Base-by-base conservation (phyloP, 2,329 filamentous ascomycete species). In the Stachybotrys chlorohalonatus region DNA sequence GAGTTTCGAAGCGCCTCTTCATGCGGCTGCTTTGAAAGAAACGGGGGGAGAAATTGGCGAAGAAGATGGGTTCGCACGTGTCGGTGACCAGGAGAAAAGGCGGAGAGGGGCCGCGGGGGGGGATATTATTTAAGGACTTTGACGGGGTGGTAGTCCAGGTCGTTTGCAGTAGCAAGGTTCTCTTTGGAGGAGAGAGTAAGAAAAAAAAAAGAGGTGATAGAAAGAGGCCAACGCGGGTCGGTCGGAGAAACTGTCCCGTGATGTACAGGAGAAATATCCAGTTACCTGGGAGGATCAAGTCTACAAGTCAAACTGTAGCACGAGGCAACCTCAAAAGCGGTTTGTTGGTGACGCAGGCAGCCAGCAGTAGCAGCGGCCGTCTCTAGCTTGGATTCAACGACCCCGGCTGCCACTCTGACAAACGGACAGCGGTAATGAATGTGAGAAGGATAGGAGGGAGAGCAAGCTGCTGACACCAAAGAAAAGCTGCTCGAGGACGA, bases 1-100 rank as follows among this genome's bases (percentile, higher is more conserved):
- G 67, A 68, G 66, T 64, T 61, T 62, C 57, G 54, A 59, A 58
- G 57, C 60, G 64, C 63, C 59, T 69, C 66, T 67, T 69, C 70
- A 72, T 72, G 67, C 69, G 69, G 66, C 59, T 63, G 61, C 60
- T 58, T 59, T 54, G 59, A 54, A 24, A 24, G 24, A 24, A 24
- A 24, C 24, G 24, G 24, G 47, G 54, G 51, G 53, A 51, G 58
- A 56, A 59, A 59, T 63, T 63, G 60, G 60, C 58, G 57, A 55
- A 55, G 60, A 55, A 60, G 58, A 51, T 55, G 57, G 58, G 60
- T 58, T 60, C 60, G 63, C 64, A 67, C 66, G 65, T 66, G 66
- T 67, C 57, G 59, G 64, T 52, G 53, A 59, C 59, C 57, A 58
- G 58, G 61, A 57, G 58, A 62, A 58, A 60, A 63, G 65, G 64